Evolutionary conservation across 345 rosid genomes (phyloP).

Genomic region (Eucalyptus polyanthemos): DNA sequence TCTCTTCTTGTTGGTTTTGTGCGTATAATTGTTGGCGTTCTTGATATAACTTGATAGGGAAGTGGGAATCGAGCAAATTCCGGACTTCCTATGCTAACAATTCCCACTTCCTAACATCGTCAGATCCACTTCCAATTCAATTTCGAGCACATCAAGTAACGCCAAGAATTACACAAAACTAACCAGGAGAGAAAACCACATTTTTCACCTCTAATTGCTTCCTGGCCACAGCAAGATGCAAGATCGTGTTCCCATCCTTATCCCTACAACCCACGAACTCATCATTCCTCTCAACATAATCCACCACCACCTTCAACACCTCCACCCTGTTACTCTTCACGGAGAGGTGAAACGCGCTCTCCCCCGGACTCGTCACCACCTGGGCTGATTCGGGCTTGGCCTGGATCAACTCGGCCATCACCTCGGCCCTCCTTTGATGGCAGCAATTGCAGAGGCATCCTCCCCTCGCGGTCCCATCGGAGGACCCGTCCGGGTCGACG

Average conservation of each 20-base stretch:
- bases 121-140: not conserved
- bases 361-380: not conserved
- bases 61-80: not conserved
- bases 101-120: not conserved
- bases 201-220: constrained; percentile 7
- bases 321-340: constrained; percentile 1
- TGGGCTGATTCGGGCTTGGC: not conserved
- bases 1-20: not conserved
- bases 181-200: not conserved
- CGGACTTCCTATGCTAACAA: not conserved
- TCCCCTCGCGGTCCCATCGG: constrained; percentile 6
- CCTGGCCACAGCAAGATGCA: constrained; percentile 5
- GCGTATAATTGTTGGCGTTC: not conserved
- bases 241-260: constrained; percentile 1
- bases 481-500: not conserved
- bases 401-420: not conserved
- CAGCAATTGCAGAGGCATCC: constrained; percentile 8
- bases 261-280: not conserved
- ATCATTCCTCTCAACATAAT: not conserved
- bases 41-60: not conserved
- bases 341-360: constrained; percentile 2
- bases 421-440: constrained; percentile 1
- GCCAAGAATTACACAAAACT: too few species aligned
- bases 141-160: too few species aligned
- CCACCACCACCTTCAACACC: constrained; percentile 5